Conservation (phyloP, 345 rosid genomes). For the Psidium guajava region DNA sequence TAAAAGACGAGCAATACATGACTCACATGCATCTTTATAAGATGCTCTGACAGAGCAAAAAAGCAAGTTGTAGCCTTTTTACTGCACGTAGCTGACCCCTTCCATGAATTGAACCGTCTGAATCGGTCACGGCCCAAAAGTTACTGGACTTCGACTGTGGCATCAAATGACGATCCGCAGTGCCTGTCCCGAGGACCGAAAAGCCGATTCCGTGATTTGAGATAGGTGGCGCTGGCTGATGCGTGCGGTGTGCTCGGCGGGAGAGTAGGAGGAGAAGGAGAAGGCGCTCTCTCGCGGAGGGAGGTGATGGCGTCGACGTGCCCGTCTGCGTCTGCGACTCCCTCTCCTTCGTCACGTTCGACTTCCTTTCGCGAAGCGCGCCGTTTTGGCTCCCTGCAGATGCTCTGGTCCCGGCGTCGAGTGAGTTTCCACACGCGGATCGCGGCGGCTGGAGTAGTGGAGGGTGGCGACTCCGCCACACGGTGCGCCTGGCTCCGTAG, state of each 20-base stretch:
- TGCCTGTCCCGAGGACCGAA: neutral
- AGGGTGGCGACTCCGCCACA: neutral
- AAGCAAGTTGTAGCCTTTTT: neutral
- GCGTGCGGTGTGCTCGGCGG: neutral
- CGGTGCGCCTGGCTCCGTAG: slow-evolving; percentile 45
- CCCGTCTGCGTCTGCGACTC: neutral
- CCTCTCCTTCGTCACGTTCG: neutral
- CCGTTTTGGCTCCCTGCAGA: neutral
- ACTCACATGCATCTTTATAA: neutral
- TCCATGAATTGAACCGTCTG: neutral
- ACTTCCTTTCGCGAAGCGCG: neutral
- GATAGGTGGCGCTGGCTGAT: neutral
- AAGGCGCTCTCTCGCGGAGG: neutral
- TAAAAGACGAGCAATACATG: neutral
- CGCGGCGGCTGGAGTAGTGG: neutral
- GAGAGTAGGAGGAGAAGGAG: neutral
- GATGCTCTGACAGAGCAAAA: neutral
- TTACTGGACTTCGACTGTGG: neutral
- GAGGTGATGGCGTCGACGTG: neutral
- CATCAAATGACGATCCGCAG: neutral
- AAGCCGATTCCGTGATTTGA: neutral
- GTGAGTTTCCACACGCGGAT: neutral
- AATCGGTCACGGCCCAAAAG: neutral
- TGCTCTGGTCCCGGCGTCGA: neutral
- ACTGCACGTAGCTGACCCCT: neutral